Evolutionary conservation across 2,329 filamentous ascomycete species (phyloP), one percentile per base, ranked within the genome.

Genomic region (Beauveria medogensis): DNA sequence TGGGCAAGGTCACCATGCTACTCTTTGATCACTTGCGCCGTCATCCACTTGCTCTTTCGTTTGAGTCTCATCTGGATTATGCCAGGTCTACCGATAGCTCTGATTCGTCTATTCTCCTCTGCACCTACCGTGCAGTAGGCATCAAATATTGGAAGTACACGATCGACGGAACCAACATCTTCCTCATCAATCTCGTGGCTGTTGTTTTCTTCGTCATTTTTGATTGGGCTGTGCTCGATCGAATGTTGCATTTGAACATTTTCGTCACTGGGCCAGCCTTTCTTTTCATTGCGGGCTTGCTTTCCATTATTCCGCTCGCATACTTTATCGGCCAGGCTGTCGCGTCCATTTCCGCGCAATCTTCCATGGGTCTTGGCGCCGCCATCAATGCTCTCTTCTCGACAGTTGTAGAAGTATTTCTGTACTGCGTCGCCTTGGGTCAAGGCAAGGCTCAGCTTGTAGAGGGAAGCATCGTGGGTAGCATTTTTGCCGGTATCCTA

Each of bases 131-230:
- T 62, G 94, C 94, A 48, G 93, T 95, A 14, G 94, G 94, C 14
- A 81, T 86, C 66, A 93, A 93, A 73, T 99, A 99, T 78, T 99
- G 95, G 93, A 99, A 99, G 76, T 99, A 99, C 76, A 99, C 94
- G 4, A 82, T 99, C 62, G 94, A 99, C 71, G 95, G 94, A 60
- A 99, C 94, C 63, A 99, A 99, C 75, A 96, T 99, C 71, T 97
- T 99, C 77, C 85, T 99, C 66, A 97, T 99, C 79, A 99, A 99
- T 72, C 83, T 99, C 61, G 91, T 97, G 77, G 89, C 86, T 14
- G 84, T 99, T 20, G 94, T 99, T n/a, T 78, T 90, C 26, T 97
- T 99, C 70, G 90, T 93, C 69, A 95, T 99, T 64, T 85, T 96
- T 65, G 94, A 99, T 78, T 97, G 93, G 81, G 86, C 86, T 63